phyloP scores from a whole-genome alignment of 208 protist species.

The Baffinella frigidus region DNA sequence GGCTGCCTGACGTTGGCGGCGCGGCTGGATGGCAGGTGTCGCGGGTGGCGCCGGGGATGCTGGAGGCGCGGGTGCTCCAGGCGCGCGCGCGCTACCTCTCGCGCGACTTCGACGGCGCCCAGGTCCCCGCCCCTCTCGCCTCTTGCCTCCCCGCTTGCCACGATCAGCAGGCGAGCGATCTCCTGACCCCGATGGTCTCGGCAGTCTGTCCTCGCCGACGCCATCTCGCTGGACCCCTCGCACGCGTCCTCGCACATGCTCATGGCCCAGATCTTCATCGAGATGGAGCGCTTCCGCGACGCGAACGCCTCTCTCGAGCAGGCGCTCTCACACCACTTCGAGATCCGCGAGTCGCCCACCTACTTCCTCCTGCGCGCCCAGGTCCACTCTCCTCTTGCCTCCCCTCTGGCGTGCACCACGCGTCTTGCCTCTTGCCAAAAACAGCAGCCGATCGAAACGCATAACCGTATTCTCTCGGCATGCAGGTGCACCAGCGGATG shows the following conservation, averaged over 20 bases:
- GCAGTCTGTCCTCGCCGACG: background rate
- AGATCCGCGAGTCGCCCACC: constrained; percentile 36
- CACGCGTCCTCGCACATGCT: background rate
- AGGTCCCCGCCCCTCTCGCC: background rate
- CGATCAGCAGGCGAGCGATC: background rate
- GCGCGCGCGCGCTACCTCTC: background rate
- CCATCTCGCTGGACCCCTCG: background rate
- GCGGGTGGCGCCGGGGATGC: background rate
- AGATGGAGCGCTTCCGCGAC: constrained; percentile 17
- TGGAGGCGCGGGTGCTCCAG: background rate
- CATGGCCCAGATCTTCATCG: constrained; percentile 29
- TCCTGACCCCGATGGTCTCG: background rate
- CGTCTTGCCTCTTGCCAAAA: too few relatives aligned
- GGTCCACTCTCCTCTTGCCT: background rate
- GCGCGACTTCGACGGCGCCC: constrained; percentile 29
- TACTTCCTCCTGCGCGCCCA: constrained; percentile 30
- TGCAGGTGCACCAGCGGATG: too few relatives aligned
- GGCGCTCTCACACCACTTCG: background rate
- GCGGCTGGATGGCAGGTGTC: background rate
- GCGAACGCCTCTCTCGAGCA: constrained; percentile 5
- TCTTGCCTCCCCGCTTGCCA: background rate
- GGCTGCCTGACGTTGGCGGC: too few relatives aligned
- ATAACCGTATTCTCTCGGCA: too few relatives aligned
- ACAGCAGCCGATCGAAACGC: too few relatives aligned
- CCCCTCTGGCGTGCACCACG: too few relatives aligned